Evolutionary conservation across 2,329 filamentous ascomycete species (phyloP).

Genomic region (Rutstroemia sydowiana): DNA sequence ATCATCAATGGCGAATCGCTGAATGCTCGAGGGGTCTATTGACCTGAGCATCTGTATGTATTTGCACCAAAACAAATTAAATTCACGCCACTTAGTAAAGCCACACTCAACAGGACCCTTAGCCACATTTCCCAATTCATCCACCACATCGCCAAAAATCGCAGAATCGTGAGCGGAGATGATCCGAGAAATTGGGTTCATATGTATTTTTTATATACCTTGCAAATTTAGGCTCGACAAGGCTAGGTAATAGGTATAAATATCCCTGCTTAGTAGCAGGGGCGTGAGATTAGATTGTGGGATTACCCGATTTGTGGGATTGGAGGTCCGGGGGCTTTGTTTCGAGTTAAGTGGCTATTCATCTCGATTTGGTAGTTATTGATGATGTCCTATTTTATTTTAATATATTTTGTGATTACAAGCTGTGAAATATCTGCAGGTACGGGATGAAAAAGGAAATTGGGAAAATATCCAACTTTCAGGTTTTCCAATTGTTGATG

Average conservation of each 20-base stretch:
- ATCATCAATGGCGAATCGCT: too few species aligned
- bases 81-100: too few species aligned
- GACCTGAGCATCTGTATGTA: too few species aligned
- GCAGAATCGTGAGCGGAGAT: neutral
- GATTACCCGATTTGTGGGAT: constrained; percentile 9
- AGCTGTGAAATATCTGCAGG: neutral
- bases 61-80: too few species aligned
- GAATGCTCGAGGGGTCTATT: too few species aligned
- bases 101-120: too few species aligned
- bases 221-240: neutral
- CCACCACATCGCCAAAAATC: neutral
- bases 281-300: constrained; percentile 9
- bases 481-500: neutral
- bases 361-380: constrained; percentile 1
- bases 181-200: constrained; percentile 10
- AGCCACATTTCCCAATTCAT: neutral
- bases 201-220: neutral
- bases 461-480: neutral
- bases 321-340: neutral
- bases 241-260: constrained; percentile 1
- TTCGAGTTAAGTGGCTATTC: constrained; percentile 5
- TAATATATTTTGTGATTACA: constrained; percentile 10
- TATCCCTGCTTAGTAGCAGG: neutral
- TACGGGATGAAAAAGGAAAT: neutral
- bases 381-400: neutral